Evolutionary conservation across 352 stramenopile genomes (phyloP), one percentile per base, ranked within the genome.

Genomic region (Phytopythium vexans): DNA sequence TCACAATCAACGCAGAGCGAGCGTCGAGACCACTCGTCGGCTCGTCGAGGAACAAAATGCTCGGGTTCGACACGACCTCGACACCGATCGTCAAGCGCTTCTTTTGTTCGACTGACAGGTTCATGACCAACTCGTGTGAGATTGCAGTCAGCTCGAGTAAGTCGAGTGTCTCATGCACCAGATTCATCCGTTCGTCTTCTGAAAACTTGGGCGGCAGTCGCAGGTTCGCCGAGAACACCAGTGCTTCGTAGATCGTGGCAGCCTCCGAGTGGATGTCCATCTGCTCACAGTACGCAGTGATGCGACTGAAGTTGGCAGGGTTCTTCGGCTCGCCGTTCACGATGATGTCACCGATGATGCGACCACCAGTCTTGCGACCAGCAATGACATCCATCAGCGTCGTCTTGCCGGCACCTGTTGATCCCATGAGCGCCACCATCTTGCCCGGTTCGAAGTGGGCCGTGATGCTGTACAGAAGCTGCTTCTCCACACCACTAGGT

Each of bases 31-130:
- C 86, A 64, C 68, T 89, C 0, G 89, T 98, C 0, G 91, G 91
- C 62, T 97, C 94, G 55, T 98, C 92, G 15, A 98, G 58, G 62
- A 99, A 97, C 44, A 99, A 55, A 40, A 98, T 70, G 60, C 92
- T 92, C n/a, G 94, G 94, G 65, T 97, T 97, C 6, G 86, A 60
- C 9, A 96, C 92, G 31, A 98, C 73, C 64, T 98, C 89, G 3
- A 96, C 79, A 41, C 79, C 94, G 53, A 98, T 97, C 8, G 89
- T 92, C n/a, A n/a, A n/a, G n/a, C n/a, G n/a, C n/a, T n/a, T n/a
- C n/a, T n/a, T n/a, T n/a, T n/a, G n/a, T n/a, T n/a, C n/a, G n/a
- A n/a, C n/a, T n/a, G n/a, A n/a, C n/a, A n/a, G n/a, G n/a, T n/a
- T n/a, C n/a, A n/a, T n/a, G n/a, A n/a, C n/a, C n/a, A n/a, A n/a